Percentiles rank a stretch among this genome's conserved stretches.
Evolutionary conservation across 1,284 basidiomycete genomes (phyloP).

Genomic region (Athelia psychrophila): DNA sequence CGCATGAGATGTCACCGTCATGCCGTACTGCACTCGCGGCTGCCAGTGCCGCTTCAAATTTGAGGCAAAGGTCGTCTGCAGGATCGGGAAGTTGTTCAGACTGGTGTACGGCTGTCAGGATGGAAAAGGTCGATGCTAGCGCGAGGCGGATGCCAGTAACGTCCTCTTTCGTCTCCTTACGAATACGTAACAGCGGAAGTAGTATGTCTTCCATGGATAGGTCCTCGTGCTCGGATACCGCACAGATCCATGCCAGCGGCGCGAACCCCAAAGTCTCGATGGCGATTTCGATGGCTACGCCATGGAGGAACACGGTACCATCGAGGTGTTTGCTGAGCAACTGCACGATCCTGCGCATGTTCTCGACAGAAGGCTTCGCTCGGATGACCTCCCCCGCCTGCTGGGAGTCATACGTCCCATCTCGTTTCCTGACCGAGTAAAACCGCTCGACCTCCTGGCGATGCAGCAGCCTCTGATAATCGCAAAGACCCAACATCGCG

Average conservation of each 20-base stretch:
- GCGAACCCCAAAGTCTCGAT: not conserved
- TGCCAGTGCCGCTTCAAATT: not conserved
- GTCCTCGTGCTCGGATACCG: not conserved
- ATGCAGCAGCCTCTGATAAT: conserved; percentile 1
- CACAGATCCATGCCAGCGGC: not conserved
- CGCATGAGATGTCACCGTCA: not conserved
- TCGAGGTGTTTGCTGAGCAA: not conserved
- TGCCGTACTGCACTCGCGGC: not conserved
- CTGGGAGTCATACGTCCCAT: not conserved
- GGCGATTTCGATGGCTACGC: not conserved
- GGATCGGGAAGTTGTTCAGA: not conserved
- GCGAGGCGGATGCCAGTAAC: not conserved
- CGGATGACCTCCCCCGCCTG: not conserved
- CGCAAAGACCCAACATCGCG: not conserved
- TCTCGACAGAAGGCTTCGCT: not conserved
- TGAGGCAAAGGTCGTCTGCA: not conserved
- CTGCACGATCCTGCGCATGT: not conserved
- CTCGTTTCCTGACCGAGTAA: not conserved
- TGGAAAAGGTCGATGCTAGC: not conserved
- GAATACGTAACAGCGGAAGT: not conserved
- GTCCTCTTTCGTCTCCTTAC: not conserved
- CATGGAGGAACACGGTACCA: not conserved
- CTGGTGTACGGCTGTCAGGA: not conserved
- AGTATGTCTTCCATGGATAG: not conserved
- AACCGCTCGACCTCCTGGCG: not conserved